Evolutionary conservation across 1,284 basidiomycete species (phyloP), one percentile per base, ranked within the genome.

Genomic region (Exobasidium cylindrosporum): DNA sequence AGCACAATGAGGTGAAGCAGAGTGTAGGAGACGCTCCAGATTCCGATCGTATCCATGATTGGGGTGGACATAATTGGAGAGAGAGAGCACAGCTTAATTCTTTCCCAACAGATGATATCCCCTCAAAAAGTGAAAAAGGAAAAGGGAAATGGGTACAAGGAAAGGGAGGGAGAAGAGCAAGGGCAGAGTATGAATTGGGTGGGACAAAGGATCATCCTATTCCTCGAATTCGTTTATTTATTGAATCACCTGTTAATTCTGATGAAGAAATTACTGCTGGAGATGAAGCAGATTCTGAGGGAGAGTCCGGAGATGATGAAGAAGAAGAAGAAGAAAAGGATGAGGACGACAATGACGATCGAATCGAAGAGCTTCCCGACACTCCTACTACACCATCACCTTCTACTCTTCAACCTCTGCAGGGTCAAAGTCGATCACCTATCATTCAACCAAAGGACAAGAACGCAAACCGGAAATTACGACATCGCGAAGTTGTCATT

Each of bases 401-500:
- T 3, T 29, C 32, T 10, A 45, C 57, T 13, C 26, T 53, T 13
- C 53, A 23, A 44, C 58, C 58, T 23, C 24, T 35, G 26, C 26
- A 23, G 10, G 45, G 46, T 7, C 24, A 50, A 17, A 26, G 49
- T 13, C 17, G 40, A 46, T 45, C 55, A 32, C 55, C 55, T 13
- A 44, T 32, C 24, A 29, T 43, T 13, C 17, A 26, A 54, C 4
- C 58, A 30, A 55, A 44, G 4, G 53, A 55, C 5, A 50, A 58
- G 21, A 17, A 6, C 50, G 24, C 3, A 28, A 14, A 32, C 6
- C 26, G 44, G 7, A 10, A 49, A 7, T 45, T 53, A n/a, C 58
- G 61, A 1, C 23, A 47, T 6, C 82, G 82, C 28, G 89, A 92
- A 74, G 80, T 92, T 21, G 84, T 92, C 62, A 89, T 96, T 50